Percentiles rank a stretch among this genome's conserved stretches.
Conservation (phyloP, 805 yeast genomes). For the Candida maris region DNA sequence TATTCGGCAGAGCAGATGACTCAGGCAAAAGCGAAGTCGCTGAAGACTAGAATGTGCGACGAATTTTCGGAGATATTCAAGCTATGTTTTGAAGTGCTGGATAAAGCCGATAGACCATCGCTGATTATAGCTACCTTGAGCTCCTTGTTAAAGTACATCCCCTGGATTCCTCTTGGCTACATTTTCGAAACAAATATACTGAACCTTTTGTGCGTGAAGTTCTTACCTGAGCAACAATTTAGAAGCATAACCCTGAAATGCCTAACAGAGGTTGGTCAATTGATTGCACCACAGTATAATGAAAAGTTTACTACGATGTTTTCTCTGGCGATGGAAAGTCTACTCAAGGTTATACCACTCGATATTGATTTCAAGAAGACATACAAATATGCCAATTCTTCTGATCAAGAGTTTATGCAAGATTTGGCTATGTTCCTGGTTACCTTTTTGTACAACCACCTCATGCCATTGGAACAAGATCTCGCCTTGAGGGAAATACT, state of each 20-base stretch:
- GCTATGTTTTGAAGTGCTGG: slow-evolving; percentile 89
- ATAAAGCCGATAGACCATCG: slow-evolving; percentile 81
- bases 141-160: slow-evolving; percentile 78
- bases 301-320: slow-evolving; percentile 66
- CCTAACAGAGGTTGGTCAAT: slow-evolving; percentile 81
- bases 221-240: slow-evolving; percentile 72
- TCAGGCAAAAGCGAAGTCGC: slow-evolving; percentile 82
- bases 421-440: slow-evolving; percentile 92
- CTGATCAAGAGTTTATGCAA: slow-evolving; percentile 91
- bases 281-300: slow-evolving; percentile 53
- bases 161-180: slow-evolving; percentile 91
- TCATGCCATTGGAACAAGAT: slow-evolving; percentile 58
- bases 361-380: slow-evolving; percentile 66
- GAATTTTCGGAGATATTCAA: slow-evolving; percentile 93
- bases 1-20: slow-evolving; percentile 95
- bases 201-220: slow-evolving; percentile 67
- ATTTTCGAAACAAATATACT: slow-evolving; percentile 85
- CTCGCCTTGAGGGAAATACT: slow-evolving; percentile 50
- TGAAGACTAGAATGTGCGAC: slow-evolving; percentile 78
- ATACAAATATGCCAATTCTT: slow-evolving; percentile 70
- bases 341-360: slow-evolving; percentile 66
- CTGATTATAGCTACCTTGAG: slow-evolving; percentile 80
- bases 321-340: slow-evolving; percentile 66
- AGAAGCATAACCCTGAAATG: slow-evolving; percentile 87
- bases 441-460: slow-evolving; percentile 76